Conservation (phyloP, 2,329 filamentous ascomycete genomes). For the Fusarium tricinctum region DNA sequence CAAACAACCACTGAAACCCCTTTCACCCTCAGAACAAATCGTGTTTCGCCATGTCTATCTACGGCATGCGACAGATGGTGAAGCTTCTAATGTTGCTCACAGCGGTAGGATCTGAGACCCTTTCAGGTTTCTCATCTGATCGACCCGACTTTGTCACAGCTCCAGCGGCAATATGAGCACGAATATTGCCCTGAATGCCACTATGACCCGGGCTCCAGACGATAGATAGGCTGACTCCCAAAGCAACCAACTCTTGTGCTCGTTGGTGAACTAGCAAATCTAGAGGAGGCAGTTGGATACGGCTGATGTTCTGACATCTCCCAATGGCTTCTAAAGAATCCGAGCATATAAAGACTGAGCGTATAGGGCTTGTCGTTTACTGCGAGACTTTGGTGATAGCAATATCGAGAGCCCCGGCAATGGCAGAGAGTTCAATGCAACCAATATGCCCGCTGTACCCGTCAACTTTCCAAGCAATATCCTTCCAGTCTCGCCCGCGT, state of each 20-base stretch:
- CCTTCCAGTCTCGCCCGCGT: neutral
- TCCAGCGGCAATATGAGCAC: neutral
- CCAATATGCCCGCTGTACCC: neutral
- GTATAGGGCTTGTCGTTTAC: neutral
- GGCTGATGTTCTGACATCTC: neutral
- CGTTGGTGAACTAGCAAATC: neutral
- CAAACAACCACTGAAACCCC: neutral
- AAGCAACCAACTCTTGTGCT: neutral
- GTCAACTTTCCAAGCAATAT: conserved; percentile 11
- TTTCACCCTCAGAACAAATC: neutral
- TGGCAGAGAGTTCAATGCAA: conserved; percentile 4
- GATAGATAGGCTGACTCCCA: conserved; percentile 8
- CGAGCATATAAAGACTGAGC: conserved; percentile 8
- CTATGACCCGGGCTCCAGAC: conserved; percentile 1
- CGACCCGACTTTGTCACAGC: neutral
- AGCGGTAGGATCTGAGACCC: neutral
- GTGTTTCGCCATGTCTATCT: neutral
- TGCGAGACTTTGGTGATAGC: neutral
- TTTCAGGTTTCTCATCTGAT: neutral
- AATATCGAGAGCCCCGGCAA: conserved; percentile 6
- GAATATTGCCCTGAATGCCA: conserved; percentile 10
- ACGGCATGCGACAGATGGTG: neutral
- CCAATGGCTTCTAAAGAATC: conserved; percentile 7
- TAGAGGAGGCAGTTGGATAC: neutral
- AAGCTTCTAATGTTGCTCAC: neutral